A percentile compares a stretch with the other conserved stretches of the same genome.
phyloP scores from a whole-genome alignment of 2,329 filamentous ascomycete species.

The Colletotrichum abscissum region DNA sequence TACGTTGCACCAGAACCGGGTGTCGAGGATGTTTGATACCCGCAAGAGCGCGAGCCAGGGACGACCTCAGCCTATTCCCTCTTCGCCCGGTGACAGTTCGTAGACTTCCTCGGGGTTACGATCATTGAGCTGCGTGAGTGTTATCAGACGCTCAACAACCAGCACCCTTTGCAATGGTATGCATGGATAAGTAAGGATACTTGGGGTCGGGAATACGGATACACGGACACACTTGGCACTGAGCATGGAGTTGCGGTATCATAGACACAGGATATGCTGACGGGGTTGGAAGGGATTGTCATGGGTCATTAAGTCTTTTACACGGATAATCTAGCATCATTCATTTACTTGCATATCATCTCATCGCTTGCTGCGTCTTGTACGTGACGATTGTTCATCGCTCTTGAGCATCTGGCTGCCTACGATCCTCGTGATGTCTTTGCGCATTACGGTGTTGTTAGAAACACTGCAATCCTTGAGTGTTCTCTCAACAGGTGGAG shows the following conservation, averaged over 20 bases:
- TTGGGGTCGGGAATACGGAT: neutral
- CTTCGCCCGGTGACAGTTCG: conserved; percentile 18
- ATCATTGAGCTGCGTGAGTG: neutral
- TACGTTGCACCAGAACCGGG: conserved; percentile 26
- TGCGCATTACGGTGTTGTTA: too few species aligned
- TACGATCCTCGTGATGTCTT: too few species aligned
- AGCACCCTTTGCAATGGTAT: too few species aligned
- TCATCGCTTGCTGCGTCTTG: neutral
- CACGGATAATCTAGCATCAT: neutral
- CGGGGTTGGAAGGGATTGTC: neutral
- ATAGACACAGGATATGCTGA: conserved; percentile 19
- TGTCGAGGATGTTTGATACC: conserved; percentile 22
- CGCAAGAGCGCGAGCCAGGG: neutral
- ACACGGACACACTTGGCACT: conserved; percentile 7
- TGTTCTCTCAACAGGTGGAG: too few species aligned
- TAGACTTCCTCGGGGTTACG: neutral
- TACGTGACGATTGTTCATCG: too few species aligned
- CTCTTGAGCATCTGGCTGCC: too few species aligned
- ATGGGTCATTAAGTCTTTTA: neutral
- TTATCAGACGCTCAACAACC: neutral
- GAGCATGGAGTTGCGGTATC: conserved; percentile 25
- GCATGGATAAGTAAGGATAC: neutral
- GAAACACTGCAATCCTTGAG: too few species aligned
- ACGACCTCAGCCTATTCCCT: conserved; percentile 15
- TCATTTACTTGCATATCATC: neutral